Evolutionary conservation across 176 grass and related monocot genomes (phyloP).

Genomic region (Oryza officinalis): DNA sequence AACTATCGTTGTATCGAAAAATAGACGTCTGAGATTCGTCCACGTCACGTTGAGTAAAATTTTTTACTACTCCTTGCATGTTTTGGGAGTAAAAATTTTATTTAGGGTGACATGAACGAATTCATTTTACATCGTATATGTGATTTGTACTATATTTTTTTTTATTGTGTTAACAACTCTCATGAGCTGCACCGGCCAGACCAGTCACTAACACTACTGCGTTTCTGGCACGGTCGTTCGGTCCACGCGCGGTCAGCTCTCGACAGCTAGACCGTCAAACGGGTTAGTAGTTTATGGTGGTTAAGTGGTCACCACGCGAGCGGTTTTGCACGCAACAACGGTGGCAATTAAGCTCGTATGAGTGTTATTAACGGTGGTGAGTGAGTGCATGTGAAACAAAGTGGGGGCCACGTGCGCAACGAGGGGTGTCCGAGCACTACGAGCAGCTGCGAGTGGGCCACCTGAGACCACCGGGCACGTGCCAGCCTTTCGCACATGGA

Average conservation of each 20-base stretch:
- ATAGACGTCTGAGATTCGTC: too few species aligned
- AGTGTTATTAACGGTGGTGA: neutral
- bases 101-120: too few species aligned
- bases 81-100: too few species aligned
- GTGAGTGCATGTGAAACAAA: neutral
- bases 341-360: neutral
- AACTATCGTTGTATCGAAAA: too few species aligned
- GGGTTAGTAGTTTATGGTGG: neutral
- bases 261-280: neutral
- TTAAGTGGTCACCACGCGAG: neutral
- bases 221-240: neutral
- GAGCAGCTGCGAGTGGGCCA: slow-evolving; percentile 10
- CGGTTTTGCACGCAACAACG: neutral
- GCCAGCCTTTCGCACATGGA: slow-evolving; percentile 39
- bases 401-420: slow-evolving; percentile 27
- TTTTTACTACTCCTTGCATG: too few species aligned
- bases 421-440: neutral
- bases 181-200: neutral
- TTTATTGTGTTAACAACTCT: neutral
- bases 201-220: neutral
- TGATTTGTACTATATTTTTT: too few species aligned
- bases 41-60: too few species aligned
- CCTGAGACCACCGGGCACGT: slow-evolving; percentile 27
- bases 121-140: too few species aligned
- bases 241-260: neutral